Conservation (phyloP, 768 basidiomycete genomes). For the Xerocomus potaroensis region DNA sequence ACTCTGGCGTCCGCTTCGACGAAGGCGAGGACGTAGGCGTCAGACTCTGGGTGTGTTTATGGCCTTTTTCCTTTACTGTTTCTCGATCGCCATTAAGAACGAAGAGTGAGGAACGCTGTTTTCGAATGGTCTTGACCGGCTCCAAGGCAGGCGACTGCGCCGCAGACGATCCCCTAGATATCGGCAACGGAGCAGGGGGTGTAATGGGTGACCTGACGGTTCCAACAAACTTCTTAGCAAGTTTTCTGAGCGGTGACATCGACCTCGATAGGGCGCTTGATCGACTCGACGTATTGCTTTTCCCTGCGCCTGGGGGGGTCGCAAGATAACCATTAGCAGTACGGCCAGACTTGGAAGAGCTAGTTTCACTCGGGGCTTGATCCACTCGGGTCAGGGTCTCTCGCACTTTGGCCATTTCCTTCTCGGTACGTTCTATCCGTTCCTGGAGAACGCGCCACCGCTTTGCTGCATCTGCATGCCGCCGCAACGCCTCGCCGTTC, state of each 20-base stretch:
- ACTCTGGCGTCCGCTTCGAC: constrained; percentile 33
- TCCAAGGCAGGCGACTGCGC: constrained; percentile 51
- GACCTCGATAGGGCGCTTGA: constrained; percentile 57
- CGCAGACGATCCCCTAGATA: constrained; percentile 35
- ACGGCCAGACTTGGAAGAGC: constrained; percentile 62
- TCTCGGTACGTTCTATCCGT: constrained; percentile 74
- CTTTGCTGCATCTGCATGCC: constrained; percentile 85
- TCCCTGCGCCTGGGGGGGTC: constrained; percentile 52
- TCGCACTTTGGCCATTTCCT: constrained; percentile 73
- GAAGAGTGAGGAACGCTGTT: constrained; percentile 65
- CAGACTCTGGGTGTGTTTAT: constrained; percentile 67
- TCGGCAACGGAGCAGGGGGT: constrained; percentile 44
- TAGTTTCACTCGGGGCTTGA: constrained; percentile 59
- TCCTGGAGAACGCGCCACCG: constrained; percentile 80
- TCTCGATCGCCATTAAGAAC: constrained; percentile 40
- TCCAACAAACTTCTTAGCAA: constrained; percentile 68
- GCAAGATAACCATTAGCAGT: constrained; percentile 58
- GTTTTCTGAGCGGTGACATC: constrained; percentile 75
- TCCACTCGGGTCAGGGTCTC: constrained; percentile 49
- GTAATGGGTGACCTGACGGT: constrained; percentile 35
- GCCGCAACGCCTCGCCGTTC: constrained; percentile 90
- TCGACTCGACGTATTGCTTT: constrained; percentile 40
- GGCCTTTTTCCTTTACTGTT: constrained; percentile 54
- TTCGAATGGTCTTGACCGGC: constrained; percentile 42
- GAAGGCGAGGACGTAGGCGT: constrained; percentile 67